Percentiles rank a stretch among this genome's conserved stretches.
These are phyloP conservation scores for Taiwanofungus camphoratus DNA, from an alignment of 1,284 basidiomycete species.

Conservation along the genomic window DNA sequence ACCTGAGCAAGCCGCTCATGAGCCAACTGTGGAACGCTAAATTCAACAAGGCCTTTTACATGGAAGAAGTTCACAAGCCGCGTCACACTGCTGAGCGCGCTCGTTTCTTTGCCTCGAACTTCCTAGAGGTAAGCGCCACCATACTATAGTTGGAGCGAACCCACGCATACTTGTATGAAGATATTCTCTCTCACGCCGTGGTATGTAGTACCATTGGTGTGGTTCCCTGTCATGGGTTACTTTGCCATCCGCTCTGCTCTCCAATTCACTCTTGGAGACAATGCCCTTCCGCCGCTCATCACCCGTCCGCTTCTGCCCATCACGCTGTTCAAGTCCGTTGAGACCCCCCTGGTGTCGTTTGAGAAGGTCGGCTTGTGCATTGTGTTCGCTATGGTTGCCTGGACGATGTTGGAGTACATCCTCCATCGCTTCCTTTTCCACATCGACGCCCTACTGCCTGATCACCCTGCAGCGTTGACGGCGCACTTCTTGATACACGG, in stretches of 20 bases:
- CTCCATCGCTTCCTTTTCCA: slow-evolving; percentile 99
- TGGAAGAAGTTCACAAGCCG: slow-evolving; percentile 95
- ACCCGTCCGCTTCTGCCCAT: slow-evolving; percentile 51
- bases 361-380: slow-evolving; percentile 59
- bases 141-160: background rate
- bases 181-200: slow-evolving; percentile 86
- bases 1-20: slow-evolving; percentile 83
- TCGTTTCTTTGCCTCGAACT: slow-evolving; percentile 77
- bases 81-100: slow-evolving; percentile 87
- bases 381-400: slow-evolving; percentile 81
- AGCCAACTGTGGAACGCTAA: slow-evolving; percentile 81
- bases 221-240: slow-evolving; percentile 85
- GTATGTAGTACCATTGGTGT: slow-evolving; percentile 92
- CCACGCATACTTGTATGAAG: slow-evolving; percentile 30
- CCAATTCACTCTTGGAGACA: slow-evolving; percentile 63
- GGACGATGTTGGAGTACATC: slow-evolving; percentile 95
- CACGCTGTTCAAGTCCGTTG: slow-evolving; percentile 30
- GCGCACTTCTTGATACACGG: slow-evolving; percentile 95
- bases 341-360: slow-evolving; percentile 42
- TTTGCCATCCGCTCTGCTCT: slow-evolving; percentile 76
- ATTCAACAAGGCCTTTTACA: slow-evolving; percentile 93
- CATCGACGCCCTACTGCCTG: slow-evolving; percentile 87
- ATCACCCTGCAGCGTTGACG: slow-evolving; percentile 73
- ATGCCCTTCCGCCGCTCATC: slow-evolving; percentile 50
- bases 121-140: slow-evolving; percentile 63